Evolutionary conservation across 768 basidiomycete species (phyloP).

Genomic region (Rossbeevera mucosa): DNA sequence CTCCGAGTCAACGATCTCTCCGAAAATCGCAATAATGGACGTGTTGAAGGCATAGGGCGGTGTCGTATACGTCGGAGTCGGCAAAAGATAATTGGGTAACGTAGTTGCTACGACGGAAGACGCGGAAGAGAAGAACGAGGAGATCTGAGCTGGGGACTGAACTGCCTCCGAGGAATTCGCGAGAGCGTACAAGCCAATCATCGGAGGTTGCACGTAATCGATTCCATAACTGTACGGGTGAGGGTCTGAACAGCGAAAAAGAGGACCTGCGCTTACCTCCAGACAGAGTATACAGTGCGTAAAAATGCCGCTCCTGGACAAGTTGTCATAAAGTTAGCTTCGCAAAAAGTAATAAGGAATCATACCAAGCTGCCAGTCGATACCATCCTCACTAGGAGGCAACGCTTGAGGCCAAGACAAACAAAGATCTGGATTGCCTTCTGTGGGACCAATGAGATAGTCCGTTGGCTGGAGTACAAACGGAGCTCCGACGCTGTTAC

Average conservation of each 20-base stretch:
- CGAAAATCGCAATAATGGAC: conserved; percentile 50
- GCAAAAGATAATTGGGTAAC: conserved; percentile 64
- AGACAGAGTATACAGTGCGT: conserved; percentile 73
- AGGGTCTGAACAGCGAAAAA: conserved; percentile 1
- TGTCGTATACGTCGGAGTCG: conserved; percentile 60
- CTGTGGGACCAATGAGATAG: conserved; percentile 68
- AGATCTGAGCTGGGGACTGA: conserved; percentile 39
- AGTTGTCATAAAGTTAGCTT: background rate
- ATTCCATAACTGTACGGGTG: conserved; percentile 59
- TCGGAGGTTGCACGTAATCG: conserved; percentile 64
- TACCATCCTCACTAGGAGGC: conserved; percentile 63
- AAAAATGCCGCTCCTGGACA: conserved; percentile 58
- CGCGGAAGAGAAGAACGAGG: conserved; percentile 52
- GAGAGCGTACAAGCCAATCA: conserved; percentile 72
- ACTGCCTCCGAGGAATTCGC: conserved; percentile 41
- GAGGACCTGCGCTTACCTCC: conserved; percentile 44
- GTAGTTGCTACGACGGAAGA: conserved; percentile 65
- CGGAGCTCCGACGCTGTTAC: conserved; percentile 24
- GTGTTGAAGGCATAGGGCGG: conserved; percentile 69
- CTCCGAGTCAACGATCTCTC: conserved; percentile 54
- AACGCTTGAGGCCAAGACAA: conserved; percentile 69
- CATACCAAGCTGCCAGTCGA: conserved; percentile 80
- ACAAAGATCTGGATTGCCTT: conserved; percentile 62
- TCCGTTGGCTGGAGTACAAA: conserved; percentile 71
- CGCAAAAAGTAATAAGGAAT: background rate